Conservation (phyloP, 208 protist genomes). For the Crithidia brevicula region DNA sequence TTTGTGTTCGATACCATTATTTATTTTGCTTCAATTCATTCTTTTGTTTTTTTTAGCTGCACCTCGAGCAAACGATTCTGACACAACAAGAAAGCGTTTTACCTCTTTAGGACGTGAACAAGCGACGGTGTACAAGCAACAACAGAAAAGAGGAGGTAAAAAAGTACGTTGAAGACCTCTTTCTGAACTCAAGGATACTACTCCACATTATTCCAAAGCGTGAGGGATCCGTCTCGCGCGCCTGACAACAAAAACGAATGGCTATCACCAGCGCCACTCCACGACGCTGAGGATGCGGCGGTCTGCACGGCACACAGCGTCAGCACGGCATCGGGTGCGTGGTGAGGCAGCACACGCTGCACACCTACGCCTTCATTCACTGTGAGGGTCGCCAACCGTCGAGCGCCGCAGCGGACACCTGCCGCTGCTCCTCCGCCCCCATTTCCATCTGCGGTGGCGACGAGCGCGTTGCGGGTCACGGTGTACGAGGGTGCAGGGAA, state of each 20-base stretch:
- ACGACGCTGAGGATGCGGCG: neutral
- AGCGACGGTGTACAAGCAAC: no score
- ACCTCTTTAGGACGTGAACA: no score
- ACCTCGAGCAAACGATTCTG: no score
- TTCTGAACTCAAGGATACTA: no score
- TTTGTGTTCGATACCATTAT: no score
- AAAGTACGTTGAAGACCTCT: no score
- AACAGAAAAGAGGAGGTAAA: constrained; percentile 12
- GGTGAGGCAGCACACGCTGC: constrained; percentile 28
- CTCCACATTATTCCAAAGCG: constrained; percentile 57
- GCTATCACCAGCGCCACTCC: constrained; percentile 3
- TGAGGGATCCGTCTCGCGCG: constrained; percentile 60
- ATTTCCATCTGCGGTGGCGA: neutral
- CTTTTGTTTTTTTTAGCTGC: no score
- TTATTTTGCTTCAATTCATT: no score
- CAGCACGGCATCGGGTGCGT: constrained; percentile 68
- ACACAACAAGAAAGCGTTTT: no score
- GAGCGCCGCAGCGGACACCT: neutral
- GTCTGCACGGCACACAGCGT: constrained; percentile 41
- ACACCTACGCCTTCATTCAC: constrained; percentile 2
- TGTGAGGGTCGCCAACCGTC: constrained; percentile 5
- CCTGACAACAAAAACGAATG: constrained; percentile 50
- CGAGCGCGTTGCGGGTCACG: neutral
- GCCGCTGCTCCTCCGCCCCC: neutral
- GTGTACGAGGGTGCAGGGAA: constrained; percentile 42